Evolutionary conservation across 805 yeast species (phyloP), one percentile per base, ranked within the genome.

Genomic region (Saccharomycopsis synnaedendra): DNA sequence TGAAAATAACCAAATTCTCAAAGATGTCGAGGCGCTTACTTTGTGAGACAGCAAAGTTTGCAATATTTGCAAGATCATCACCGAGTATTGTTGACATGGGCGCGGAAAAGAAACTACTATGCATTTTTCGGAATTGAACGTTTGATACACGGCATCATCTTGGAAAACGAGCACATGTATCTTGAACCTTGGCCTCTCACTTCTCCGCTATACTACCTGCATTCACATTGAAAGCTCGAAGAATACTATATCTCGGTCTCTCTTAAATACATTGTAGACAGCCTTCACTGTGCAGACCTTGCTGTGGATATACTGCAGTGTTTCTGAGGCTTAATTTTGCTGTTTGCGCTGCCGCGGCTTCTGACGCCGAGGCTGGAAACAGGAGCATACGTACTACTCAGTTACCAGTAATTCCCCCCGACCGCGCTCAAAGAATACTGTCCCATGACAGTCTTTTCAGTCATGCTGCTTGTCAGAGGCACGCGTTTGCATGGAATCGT

Each of bases 291-390:
- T 3, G 50, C 58, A 2, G 64, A 61, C 43, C 27, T 55, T 30
- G 46, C 57, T 10, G 55, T 58, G 5, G 62, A 62, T 33, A 52
- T 57, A 27, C 51, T 56, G 10, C 42, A 47, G 1, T 41, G 58
- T 5, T 46, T 61, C 1, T 41, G 48, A 2, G 71, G 74, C 11
- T 65, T 76, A 3, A 60, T 75, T 0, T 71, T 75, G 0, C 67
- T 75, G 3, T 58, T 79, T n/a, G 55, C 69, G 7, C 71, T 82
- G 3, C 71, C 77, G 1, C 64, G 79, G 45, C 57, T 76, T 4
- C 57, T 68, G 8, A 78, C 83, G 3, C 67, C 80, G 53, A 75
- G 68, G 47, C 61, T 76, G 5, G 74, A 75, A 0, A 74, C 81
- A 0, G 82, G 78, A 40, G 61, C 80, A 31, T 59, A 80, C 30